These are phyloP conservation scores for Abeoforma whisleri DNA, from an alignment of 78 protist species.

Conservation along the genomic window DNA sequence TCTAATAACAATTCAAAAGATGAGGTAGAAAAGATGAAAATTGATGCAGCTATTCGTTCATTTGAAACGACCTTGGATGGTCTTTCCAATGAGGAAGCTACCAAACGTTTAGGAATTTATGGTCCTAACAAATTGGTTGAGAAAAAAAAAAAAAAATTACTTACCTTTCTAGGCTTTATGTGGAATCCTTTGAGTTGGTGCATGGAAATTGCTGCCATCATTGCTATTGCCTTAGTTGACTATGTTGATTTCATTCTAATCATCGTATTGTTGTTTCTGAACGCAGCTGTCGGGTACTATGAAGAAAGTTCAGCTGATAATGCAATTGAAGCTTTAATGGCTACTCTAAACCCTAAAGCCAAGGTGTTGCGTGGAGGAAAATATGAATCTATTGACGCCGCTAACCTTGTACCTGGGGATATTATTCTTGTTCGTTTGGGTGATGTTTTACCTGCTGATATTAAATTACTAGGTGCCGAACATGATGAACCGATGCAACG, in stretches of 20 bases:
- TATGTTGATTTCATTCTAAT: slow-evolving; percentile 49
- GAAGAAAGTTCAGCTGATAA: slow-evolving; percentile 71
- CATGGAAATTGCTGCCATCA: slow-evolving; percentile 65
- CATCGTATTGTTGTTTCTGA: slow-evolving; percentile 43
- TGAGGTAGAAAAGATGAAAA: neutral
- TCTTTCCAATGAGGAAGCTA: neutral
- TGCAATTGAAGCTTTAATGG: slow-evolving; percentile 72
- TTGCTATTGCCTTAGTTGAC: slow-evolving; percentile 54
- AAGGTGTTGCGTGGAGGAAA: slow-evolving; percentile 59
- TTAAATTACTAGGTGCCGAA: slow-evolving; percentile 42
- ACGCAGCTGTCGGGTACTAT: slow-evolving; percentile 63
- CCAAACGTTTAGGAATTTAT: neutral
- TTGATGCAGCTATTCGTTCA: neutral
- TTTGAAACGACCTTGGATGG: neutral
- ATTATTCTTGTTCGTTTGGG: slow-evolving; percentile 61
- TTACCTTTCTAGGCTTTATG: slow-evolving; percentile 46
- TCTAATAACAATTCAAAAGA: neutral
- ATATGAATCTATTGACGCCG: slow-evolving; percentile 43
- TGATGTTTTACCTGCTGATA: slow-evolving; percentile 75
- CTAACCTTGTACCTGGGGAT: slow-evolving; percentile 75
- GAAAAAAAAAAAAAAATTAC: neutral
- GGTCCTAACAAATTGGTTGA: slow-evolving; percentile 21
- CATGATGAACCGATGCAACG: slow-evolving; percentile 46
- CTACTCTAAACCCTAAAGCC: slow-evolving; percentile 48
- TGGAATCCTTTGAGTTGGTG: slow-evolving; percentile 71